A percentile compares a stretch with the other conserved stretches of the same genome.
phyloP scores from a whole-genome alignment of 2,329 filamentous ascomycete species.

The Mycosphaerella sp. region DNA sequence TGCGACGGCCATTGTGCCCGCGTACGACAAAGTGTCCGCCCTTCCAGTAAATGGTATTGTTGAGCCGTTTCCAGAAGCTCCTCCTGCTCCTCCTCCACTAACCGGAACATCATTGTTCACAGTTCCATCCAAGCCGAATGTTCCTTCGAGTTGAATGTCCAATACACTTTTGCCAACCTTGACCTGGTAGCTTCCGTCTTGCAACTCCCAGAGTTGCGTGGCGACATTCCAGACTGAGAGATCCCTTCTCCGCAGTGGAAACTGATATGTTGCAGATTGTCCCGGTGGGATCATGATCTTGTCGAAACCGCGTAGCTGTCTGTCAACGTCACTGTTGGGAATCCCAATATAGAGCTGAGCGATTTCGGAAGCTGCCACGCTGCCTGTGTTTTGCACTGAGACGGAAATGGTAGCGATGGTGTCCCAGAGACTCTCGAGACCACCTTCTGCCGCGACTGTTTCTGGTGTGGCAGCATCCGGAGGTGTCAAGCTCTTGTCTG shows the following conservation, averaged over 20 bases:
- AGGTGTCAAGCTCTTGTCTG: slow-evolving; percentile 11
- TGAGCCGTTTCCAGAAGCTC: too few relatives aligned
- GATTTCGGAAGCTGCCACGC: slow-evolving; percentile 47
- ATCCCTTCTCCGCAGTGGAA: slow-evolving; percentile 21
- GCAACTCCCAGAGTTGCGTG: slow-evolving; percentile 21
- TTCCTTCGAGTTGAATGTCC: slow-evolving; percentile 11
- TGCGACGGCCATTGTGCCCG: too few relatives aligned
- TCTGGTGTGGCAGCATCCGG: slow-evolving; percentile 13
- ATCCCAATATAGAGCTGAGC: slow-evolving; percentile 48
- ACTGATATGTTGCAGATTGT: slow-evolving; percentile 13
- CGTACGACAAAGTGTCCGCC: too few relatives aligned
- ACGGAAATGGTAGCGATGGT: slow-evolving; percentile 52
- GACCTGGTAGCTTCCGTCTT: slow-evolving; percentile 24
- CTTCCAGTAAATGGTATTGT: too few relatives aligned
- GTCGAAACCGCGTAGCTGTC: slow-evolving; percentile 36
- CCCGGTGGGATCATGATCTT: slow-evolving; percentile 32
- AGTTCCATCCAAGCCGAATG: background rate
- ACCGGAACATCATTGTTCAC: background rate
- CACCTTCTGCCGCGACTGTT: slow-evolving; percentile 13
- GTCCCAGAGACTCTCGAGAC: slow-evolving; percentile 53
- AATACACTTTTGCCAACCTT: slow-evolving; percentile 23
- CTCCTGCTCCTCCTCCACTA: background rate
- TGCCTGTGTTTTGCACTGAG: slow-evolving; percentile 58
- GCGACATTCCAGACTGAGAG: slow-evolving; percentile 21
- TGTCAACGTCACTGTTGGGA: slow-evolving; percentile 26